Percentiles rank a stretch among this genome's conserved stretches.
These are phyloP conservation scores for Cichorium intybus DNA, from an alignment of 140 eudicot species.

Conservation along the genomic window DNA sequence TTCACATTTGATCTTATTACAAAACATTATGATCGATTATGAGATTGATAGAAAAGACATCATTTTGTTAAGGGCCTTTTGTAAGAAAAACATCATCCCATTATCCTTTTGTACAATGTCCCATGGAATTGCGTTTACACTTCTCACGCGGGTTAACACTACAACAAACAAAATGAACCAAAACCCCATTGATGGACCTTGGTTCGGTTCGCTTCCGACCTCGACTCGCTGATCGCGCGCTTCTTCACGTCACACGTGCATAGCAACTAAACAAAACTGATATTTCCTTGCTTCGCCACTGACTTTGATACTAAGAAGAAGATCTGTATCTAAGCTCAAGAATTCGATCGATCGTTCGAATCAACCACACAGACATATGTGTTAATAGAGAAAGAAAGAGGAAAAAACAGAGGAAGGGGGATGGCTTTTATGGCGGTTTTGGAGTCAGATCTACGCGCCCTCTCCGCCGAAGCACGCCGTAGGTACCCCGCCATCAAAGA, in stretches of 20 bases:
- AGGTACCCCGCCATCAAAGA: conserved; percentile 93
- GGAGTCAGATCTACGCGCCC: conserved; percentile 98
- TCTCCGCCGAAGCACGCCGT: conserved; percentile 97
- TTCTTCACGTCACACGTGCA: conserved; percentile 23
- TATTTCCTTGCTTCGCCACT: neutral
- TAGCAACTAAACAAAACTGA: conserved; percentile 23
- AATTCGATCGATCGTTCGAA: conserved; percentile 9
- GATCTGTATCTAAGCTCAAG: conserved; percentile 28
- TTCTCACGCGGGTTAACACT: neutral
- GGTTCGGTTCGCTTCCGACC: conserved; percentile 6
- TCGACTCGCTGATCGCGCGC: conserved; percentile 1
- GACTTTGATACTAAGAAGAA: conserved; percentile 4
- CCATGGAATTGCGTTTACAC: too few relatives aligned
- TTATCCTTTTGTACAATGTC: too few relatives aligned
- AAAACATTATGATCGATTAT: too few relatives aligned
- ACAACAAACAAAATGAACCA: neutral
- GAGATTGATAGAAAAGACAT: too few relatives aligned
- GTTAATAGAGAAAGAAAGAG: neutral
- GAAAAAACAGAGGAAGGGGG: conserved; percentile 4
- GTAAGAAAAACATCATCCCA: too few relatives aligned
- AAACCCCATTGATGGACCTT: neutral
- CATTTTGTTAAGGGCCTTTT: too few relatives aligned
- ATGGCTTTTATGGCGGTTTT: conserved; percentile 92
- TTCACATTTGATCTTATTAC: too few relatives aligned
- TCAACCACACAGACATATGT: neutral